phyloP scores from a whole-genome alignment of 345 rosid genomes.

The Gossypium sturtianum region DNA sequence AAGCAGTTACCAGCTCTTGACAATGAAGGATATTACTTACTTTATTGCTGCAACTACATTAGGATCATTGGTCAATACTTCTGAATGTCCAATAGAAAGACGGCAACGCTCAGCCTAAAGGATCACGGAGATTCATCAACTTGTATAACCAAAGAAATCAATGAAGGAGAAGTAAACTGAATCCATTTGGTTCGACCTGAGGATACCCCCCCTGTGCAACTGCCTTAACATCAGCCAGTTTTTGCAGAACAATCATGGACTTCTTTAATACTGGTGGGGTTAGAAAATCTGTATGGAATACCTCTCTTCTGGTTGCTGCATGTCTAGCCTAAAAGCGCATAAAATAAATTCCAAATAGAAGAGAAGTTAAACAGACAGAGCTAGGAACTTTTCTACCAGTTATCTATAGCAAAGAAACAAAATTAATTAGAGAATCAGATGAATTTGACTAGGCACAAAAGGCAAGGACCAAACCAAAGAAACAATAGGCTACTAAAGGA shows the following conservation, averaged over 20 bases:
- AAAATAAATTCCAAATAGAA: not conserved
- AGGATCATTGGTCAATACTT: conserved; percentile 49
- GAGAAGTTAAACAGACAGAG: not conserved
- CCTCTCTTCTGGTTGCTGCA: conserved; percentile 61
- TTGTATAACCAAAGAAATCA: not conserved
- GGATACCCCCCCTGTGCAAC: conserved; percentile 90
- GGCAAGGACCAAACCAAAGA: not conserved
- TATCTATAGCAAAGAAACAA: not conserved
- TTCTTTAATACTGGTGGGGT: conserved; percentile 79
- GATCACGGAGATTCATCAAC: conserved; percentile 14
- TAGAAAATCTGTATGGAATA: conserved; percentile 70
- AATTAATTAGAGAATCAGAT: not conserved
- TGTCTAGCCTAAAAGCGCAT: conserved; percentile 50
- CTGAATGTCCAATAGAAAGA: conserved; percentile 73
- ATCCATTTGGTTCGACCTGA: conserved; percentile 41
- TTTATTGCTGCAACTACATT: conserved; percentile 74
- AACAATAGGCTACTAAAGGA: not conserved
- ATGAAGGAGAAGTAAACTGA: not conserved
- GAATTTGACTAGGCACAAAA: not conserved
- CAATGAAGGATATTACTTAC: conserved; percentile 23
- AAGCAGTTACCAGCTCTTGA: not conserved
- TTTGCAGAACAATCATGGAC: conserved; percentile 49
- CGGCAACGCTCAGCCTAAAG: conserved; percentile 90
- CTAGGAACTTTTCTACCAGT: not conserved
- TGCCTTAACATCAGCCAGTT: conserved; percentile 60